These are phyloP conservation scores for Jaltomata sinuosa DNA, from an alignment of 257 asterid species.

Conservation along the genomic window DNA sequence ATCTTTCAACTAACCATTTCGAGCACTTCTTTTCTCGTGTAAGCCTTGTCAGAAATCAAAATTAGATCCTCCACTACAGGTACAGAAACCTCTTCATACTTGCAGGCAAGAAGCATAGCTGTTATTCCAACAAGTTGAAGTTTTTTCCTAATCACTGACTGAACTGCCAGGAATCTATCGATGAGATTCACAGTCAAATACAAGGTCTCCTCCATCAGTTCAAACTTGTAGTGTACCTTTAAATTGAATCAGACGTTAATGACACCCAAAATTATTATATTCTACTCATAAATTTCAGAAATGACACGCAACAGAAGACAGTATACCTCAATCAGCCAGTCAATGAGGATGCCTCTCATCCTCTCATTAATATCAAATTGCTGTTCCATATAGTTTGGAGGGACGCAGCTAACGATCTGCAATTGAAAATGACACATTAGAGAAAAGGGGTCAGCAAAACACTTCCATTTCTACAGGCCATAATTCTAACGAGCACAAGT, in stretches of 20 bases:
- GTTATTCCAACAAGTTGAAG: constrained; percentile 90
- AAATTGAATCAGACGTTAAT: not conserved
- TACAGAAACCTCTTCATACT: constrained; percentile 90
- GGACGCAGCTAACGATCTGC: constrained; percentile 52
- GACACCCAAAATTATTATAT: not conserved
- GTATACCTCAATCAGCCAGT: constrained; percentile 89
- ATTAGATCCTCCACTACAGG: constrained; percentile 91
- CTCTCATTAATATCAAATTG: constrained; percentile 74
- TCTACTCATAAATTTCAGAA: not conserved
- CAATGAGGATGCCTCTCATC: constrained; percentile 85
- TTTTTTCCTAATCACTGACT: constrained; percentile 67
- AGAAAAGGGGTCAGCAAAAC: not conserved
- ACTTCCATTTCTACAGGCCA: not conserved
- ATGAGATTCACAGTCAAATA: constrained; percentile 76
- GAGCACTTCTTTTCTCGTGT: constrained; percentile 68
- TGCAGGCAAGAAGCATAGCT: constrained; percentile 92
- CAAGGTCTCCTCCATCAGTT: constrained; percentile 88
- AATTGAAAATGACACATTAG: not conserved
- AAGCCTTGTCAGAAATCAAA: constrained; percentile 81
- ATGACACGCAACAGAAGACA: not conserved
- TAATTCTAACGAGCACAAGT: not conserved
- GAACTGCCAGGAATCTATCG: constrained; percentile 63
- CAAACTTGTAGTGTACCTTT: constrained; percentile 95
- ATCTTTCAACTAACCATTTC: constrained; percentile 46
- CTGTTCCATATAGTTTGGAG: constrained; percentile 51